Percentiles rank a stretch among this genome's conserved stretches.
These are phyloP conservation scores for Flaveria brownii DNA, from an alignment of 129 eudicot genomes.

Conservation along the genomic window DNA sequence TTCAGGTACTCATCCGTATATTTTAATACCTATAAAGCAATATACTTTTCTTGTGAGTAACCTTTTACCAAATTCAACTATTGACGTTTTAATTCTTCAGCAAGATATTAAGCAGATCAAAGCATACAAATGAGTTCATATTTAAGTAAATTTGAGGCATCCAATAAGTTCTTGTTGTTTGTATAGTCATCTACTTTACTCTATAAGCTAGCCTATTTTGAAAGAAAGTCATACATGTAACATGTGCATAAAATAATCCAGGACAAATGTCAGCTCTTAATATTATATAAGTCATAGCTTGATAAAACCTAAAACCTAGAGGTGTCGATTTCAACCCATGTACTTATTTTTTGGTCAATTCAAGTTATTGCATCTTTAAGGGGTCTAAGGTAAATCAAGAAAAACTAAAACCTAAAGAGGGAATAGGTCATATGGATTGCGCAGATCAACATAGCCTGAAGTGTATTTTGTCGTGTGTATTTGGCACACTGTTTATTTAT, in stretches of 20 bases:
- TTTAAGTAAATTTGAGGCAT: background rate
- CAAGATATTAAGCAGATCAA: constrained; percentile 12
- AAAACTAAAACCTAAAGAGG: background rate
- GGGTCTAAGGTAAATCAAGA: background rate
- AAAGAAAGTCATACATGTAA: background rate
- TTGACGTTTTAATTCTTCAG: background rate
- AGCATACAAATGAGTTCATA: constrained; percentile 6
- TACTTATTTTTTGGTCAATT: background rate
- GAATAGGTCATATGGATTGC: background rate
- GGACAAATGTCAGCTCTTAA: background rate
- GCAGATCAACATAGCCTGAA: background rate
- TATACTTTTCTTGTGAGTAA: background rate
- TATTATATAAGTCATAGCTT: background rate
- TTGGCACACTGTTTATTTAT: background rate
- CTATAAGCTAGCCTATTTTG: background rate
- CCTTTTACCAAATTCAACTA: constrained; percentile 3
- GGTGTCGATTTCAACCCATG: background rate
- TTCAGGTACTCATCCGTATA: constrained; percentile 59
- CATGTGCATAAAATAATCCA: background rate
- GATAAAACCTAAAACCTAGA: background rate
- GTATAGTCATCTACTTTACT: background rate
- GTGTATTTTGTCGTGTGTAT: background rate
- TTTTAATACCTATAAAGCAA: constrained; percentile 9
- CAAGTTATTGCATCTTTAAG: background rate
- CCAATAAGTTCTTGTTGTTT: background rate